Conservation (phyloP, 2,329 filamentous ascomycete species). For the Botrytis tulipae region DNA sequence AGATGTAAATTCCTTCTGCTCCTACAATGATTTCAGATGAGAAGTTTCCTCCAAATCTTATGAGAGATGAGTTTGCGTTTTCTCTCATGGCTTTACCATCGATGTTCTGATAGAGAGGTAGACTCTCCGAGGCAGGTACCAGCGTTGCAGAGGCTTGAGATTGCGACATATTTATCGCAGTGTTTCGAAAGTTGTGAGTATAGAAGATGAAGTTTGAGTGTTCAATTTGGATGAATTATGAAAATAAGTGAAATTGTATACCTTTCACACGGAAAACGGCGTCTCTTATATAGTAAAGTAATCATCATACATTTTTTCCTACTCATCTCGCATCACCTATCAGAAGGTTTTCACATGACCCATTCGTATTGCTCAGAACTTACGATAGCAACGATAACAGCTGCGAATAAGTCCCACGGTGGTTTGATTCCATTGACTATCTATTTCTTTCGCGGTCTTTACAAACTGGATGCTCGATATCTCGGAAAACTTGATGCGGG, state of each 20-base stretch:
- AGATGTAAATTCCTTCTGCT: slow-evolving; percentile 40
- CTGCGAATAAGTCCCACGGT: too few species aligned
- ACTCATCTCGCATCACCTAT: not conserved
- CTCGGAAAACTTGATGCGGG: slow-evolving; percentile 6
- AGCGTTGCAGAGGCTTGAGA: not conserved
- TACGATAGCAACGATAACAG: not conserved
- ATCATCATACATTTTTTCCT: not conserved
- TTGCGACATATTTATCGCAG: not conserved
- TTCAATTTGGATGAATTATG: not conserved
- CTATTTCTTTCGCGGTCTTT: too few species aligned
- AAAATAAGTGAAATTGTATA: not conserved
- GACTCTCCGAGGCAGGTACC: not conserved
- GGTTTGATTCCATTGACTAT: not conserved
- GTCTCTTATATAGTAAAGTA: not conserved
- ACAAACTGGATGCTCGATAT: not conserved
- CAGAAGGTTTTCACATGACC: not conserved
- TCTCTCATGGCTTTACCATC: slow-evolving; percentile 23
- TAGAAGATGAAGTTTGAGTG: not conserved
- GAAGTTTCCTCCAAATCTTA: slow-evolving; percentile 31
- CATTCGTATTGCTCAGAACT: not conserved
- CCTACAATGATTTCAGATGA: slow-evolving; percentile 28
- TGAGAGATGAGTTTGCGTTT: slow-evolving; percentile 23
- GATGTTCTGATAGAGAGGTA: slow-evolving; percentile 22
- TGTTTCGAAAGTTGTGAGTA: not conserved
- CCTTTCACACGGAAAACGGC: not conserved